Evolutionary conservation across 106 monocot genomes (phyloP), one percentile per base, ranked within the genome.

Genomic region (Platanthera zijinensis): DNA sequence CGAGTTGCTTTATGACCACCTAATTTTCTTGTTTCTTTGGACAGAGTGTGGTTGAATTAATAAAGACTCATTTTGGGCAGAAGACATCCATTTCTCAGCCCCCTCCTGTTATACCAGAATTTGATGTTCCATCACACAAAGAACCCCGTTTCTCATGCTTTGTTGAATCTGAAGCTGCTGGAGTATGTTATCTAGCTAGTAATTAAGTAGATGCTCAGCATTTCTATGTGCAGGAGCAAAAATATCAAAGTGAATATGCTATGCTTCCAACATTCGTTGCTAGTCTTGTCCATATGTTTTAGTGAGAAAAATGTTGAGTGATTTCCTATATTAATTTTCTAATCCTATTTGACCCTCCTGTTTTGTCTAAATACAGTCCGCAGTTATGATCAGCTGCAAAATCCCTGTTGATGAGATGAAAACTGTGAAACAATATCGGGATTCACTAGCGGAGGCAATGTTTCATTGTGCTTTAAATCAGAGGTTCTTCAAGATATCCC

Each of bases 321-420:
- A 22, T 63, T 6, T 15, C 19, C 25, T 63, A 39, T 71, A 66
- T 61, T 50, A 45, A 30, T 5, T 72, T 63, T 62, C 47, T 6
- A 74, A 30, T 70, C 63, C 1, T 1, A 57, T 50, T 88, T 45
- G 39, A 39, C 39, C 75, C 57, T 76, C 61, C 32, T 80, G 15
- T 72, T 19, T 4, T 83, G 57, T 77, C 46, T 75, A 76, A 78
- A 84, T 39, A 85, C 82, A 99, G 99, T 99, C 99, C 71, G 92
- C 94, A 70, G 99, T 99, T 50, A 94, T 99, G 94, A 78, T 99
- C 75, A 94, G 99, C 79, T 99, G 99, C 87, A 99, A 99, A 84
- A 52, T 90, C 71, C 85, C 92, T 72, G 86, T 80, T 19, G 77
- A 52, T 74, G 88, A 90, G 50, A 92, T 99, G 92, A 90, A 66